Base-by-base conservation (phyloP, 148 eudicot species). In the Drosera capensis region DNA sequence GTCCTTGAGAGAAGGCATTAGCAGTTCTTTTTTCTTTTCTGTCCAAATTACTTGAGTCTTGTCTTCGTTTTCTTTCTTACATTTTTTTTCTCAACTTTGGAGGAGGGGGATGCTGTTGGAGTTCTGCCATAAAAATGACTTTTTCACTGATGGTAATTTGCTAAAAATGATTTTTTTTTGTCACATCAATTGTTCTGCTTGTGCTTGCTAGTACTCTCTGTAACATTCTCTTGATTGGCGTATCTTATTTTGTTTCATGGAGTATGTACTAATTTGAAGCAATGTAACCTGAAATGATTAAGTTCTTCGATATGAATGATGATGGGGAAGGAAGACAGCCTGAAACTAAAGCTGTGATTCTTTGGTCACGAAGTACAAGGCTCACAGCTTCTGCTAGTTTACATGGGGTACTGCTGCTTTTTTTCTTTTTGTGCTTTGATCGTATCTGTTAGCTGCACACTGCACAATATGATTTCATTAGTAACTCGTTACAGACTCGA, bases 361-460 rank as follows among this genome's bases (percentile, higher is more conserved):
- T 54, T 43, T 90, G 99, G 99, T 55, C 67, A 64, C 59, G 65
- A 59, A 71, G 78, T 63, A 76, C 64, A 52, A 79, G 48, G 40
- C 85, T 90, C 43, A 80, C 95, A 35, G 99, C 93, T 41, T 90
- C 99, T 64, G 99, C 99, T 41, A 84, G 71, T 59, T 71, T 90
- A 67, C 99, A 90, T 48, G 99, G 99, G 99, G 99, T 90, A 84
- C 59, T 55, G 25, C 42, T 45, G 43, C 45, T 20, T 19, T 3
- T n/a, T 40, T 40, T 43, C 43, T 25, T 36, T 30, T 3, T 38
- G 20, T 21, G 25, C 19, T 18, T 14, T 48, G 20, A n/a, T 29
- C 5, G 40, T 40, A 19, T 20, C 20, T n/a, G 2, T 15, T 6
- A 39, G 7, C 9, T 31, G 21, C 23, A 20, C 5, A 34, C n/a